Evolutionary conservation across 1,284 basidiomycete species (phyloP).

Genomic region (Papiliotrema fonsecae): DNA sequence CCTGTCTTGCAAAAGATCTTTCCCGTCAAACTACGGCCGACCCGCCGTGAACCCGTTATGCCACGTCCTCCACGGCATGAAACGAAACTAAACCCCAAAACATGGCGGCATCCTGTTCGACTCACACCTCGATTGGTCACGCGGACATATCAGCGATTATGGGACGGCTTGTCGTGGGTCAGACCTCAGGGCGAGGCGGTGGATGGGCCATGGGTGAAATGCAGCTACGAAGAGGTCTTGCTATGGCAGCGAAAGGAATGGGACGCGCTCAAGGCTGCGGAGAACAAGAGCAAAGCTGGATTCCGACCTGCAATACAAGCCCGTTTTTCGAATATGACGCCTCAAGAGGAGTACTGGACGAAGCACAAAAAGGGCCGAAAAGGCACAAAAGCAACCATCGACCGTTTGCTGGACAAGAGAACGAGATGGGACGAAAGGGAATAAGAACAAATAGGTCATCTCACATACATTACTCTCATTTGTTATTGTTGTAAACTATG

Average conservation of each 20-base stretch:
- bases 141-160: constrained; percentile 26
- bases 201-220: constrained; percentile 12
- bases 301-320: background rate
- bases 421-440: background rate
- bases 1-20: constrained; percentile 11
- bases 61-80: constrained; percentile 18
- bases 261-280: background rate
- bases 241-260: constrained; percentile 3
- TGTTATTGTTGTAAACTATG: too few relatives aligned
- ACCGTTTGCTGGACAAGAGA: background rate
- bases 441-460: too few relatives aligned
- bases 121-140: constrained; percentile 19
- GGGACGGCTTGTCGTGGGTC: constrained; percentile 27
- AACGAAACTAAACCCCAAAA: constrained; percentile 24
- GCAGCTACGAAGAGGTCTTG: constrained; percentile 12
- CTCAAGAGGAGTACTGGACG: background rate
- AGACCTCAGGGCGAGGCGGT: constrained; percentile 2
- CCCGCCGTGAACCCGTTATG: constrained; percentile 10
- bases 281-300: background rate
- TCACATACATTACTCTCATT: too few relatives aligned
- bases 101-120: constrained; percentile 22
- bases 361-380: background rate
- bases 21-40: constrained; percentile 8
- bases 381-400: background rate
- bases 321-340: background rate